Evolutionary conservation across 306 rosid species (phyloP).

Genomic region (Delonix regia): DNA sequence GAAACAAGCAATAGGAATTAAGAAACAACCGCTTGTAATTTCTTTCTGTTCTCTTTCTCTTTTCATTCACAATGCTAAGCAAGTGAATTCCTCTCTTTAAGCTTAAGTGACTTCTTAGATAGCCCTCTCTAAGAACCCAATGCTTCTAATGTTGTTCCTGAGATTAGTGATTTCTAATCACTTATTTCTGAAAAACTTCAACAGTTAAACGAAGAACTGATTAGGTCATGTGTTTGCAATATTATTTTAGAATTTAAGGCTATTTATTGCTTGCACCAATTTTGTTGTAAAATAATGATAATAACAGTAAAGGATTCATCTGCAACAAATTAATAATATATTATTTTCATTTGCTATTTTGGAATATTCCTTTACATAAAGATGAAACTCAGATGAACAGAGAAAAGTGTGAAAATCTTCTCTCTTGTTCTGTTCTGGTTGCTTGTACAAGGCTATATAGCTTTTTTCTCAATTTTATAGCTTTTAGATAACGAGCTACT

Average conservation of each 20-base stretch:
- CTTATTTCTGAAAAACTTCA: background rate
- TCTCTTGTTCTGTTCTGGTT: background rate
- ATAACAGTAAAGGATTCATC: background rate
- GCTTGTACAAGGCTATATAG: constrained; percentile 12
- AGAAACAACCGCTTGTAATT: constrained; percentile 12
- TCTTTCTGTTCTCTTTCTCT: background rate
- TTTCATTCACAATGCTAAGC: background rate
- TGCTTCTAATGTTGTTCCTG: constrained; percentile 15
- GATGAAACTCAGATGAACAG: background rate
- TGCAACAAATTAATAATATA: background rate
- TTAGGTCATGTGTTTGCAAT: background rate
- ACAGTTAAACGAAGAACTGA: background rate
- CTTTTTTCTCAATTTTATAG: constrained; percentile 19
- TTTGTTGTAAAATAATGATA: background rate
- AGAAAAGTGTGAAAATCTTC: constrained; percentile 24
- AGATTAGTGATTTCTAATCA: background rate
- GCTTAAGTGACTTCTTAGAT: constrained; percentile 37
- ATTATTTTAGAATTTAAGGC: background rate
- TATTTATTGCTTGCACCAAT: background rate
- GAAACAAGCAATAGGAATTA: constrained; percentile 10
- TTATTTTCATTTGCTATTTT: background rate
- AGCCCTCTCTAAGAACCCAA: background rate
- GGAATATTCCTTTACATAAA: background rate
- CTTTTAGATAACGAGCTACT: background rate
- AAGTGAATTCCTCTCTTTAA: constrained; percentile 41